A percentile compares a stretch with the other conserved stretches of the same genome.
Conservation (phyloP, 768 basidiomycete genomes). For the Boletus speciosus region DNA sequence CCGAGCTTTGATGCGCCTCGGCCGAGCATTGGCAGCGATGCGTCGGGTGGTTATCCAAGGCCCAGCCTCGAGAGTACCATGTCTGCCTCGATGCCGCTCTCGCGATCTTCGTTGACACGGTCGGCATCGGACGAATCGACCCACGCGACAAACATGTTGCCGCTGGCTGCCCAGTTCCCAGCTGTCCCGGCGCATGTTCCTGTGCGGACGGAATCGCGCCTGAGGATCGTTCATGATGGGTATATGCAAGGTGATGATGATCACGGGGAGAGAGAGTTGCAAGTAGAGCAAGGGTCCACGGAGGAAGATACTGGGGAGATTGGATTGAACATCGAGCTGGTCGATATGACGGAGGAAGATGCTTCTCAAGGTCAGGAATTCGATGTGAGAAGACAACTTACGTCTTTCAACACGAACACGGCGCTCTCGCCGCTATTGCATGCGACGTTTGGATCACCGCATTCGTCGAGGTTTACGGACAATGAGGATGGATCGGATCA, state of each 20-base stretch:
- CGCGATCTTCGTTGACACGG: slow-evolving; percentile 21
- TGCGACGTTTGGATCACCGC: slow-evolving; percentile 41
- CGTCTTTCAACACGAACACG: slow-evolving; percentile 3
- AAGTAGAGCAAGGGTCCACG: slow-evolving; percentile 21
- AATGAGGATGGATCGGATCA: slow-evolving; percentile 28
- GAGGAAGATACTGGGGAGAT: neutral
- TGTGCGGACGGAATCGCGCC: slow-evolving; percentile 29
- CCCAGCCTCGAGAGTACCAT: slow-evolving; percentile 26
- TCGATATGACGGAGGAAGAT: slow-evolving; percentile 11
- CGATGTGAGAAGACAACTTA: neutral
- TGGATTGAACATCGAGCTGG: slow-evolving; percentile 13
- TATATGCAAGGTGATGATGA: slow-evolving; percentile 17
- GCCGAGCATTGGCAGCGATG: slow-evolving; percentile 24
- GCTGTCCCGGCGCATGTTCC: slow-evolving; percentile 31
- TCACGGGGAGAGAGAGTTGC: slow-evolving; percentile 16
- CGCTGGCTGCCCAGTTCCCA: slow-evolving; percentile 30
- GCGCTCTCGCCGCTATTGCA: slow-evolving; percentile 38
- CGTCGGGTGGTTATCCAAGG: slow-evolving; percentile 12
- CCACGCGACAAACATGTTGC: slow-evolving; percentile 14
- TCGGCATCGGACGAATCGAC: slow-evolving; percentile 24
- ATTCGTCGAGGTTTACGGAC: slow-evolving; percentile 31
- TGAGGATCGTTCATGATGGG: slow-evolving; percentile 29
- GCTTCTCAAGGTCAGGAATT: slow-evolving; percentile 11
- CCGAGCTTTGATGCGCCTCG: slow-evolving; percentile 14
- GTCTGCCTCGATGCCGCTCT: slow-evolving; percentile 13